phyloP scores from a whole-genome alignment of 257 asterid species.

The Ophiorrhiza pumila region DNA sequence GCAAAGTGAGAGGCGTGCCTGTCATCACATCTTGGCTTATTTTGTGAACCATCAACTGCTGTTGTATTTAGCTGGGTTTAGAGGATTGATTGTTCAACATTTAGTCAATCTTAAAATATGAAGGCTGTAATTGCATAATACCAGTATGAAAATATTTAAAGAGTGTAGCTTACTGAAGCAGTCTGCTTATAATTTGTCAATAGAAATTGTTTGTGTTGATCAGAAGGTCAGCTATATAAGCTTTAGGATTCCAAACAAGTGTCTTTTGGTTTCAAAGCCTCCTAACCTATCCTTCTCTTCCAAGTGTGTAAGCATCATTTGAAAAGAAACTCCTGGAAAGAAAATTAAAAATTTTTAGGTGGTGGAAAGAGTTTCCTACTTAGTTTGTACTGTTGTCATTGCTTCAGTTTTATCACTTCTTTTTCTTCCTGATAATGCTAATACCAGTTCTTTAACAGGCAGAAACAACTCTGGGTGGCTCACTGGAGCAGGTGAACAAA shows the following conservation, averaged over 20 bases:
- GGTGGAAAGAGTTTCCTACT: not conserved
- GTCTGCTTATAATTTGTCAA: not conserved
- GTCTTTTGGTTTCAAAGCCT: not conserved
- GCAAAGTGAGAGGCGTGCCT: not conserved
- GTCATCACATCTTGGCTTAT: not conserved
- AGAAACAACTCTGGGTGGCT: constrained; percentile 37
- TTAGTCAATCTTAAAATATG: not conserved
- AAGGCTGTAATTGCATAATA: not conserved
- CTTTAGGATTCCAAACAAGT: not conserved
- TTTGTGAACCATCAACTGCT: not conserved
- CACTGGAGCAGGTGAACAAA: constrained; percentile 42
- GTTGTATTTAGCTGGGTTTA: not conserved
- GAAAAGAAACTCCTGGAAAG: not conserved
- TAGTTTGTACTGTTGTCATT: not conserved
- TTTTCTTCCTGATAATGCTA: constrained; percentile 1
- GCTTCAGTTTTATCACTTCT: not conserved
- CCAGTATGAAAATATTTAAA: not conserved
- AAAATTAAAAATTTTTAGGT: not conserved
- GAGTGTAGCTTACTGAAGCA: not conserved
- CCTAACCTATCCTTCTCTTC: not conserved
- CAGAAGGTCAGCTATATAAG: not conserved
- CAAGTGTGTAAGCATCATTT: not conserved
- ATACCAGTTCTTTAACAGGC: constrained; percentile 31
- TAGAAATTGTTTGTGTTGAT: not conserved
- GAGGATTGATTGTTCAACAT: not conserved